Evolutionary conservation across 2,329 filamentous ascomycete species (phyloP).

Genomic region (Fusarium circinatum): DNA sequence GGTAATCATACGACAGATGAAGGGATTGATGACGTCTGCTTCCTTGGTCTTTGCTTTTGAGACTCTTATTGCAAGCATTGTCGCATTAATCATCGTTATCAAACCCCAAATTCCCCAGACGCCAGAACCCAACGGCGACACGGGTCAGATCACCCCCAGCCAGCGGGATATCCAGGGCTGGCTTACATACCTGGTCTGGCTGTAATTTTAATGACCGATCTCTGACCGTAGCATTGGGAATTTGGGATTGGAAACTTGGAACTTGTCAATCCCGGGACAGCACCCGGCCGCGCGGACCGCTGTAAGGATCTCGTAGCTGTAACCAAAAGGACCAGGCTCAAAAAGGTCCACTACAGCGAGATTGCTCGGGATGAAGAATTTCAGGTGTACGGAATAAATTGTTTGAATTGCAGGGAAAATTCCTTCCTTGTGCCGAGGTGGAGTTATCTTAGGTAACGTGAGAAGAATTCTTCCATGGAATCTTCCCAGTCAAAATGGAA

Average conservation of each 20-base stretch:
- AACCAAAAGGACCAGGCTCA: constrained; percentile 11
- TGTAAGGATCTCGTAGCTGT: constrained; percentile 6
- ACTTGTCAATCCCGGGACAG: constrained; percentile 11
- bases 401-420: not conserved
- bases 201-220: constrained; percentile 21
- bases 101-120: constrained; percentile 7
- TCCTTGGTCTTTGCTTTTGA: not conserved
- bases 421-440: constrained; percentile 13
- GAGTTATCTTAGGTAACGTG: constrained; percentile 8
- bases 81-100: constrained; percentile 19
- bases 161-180: constrained; percentile 5
- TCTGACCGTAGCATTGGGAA: constrained; percentile 17
- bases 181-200: not conserved
- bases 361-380: constrained; percentile 27
- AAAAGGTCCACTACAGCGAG: constrained; percentile 26
- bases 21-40: constrained; percentile 15
- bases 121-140: not conserved
- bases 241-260: constrained; percentile 24
- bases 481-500: constrained; percentile 26
- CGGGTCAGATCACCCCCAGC: not conserved
- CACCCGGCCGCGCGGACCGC: constrained; percentile 17
- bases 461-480: constrained; percentile 25
- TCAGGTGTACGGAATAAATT: not conserved
- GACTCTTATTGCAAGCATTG: constrained; percentile 19
- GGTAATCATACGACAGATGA: constrained; percentile 1